A percentile compares a stretch with the other conserved stretches of the same genome.
Conservation (phyloP, 352 stramenopile genomes). For the Pythium brachiatum region DNA sequence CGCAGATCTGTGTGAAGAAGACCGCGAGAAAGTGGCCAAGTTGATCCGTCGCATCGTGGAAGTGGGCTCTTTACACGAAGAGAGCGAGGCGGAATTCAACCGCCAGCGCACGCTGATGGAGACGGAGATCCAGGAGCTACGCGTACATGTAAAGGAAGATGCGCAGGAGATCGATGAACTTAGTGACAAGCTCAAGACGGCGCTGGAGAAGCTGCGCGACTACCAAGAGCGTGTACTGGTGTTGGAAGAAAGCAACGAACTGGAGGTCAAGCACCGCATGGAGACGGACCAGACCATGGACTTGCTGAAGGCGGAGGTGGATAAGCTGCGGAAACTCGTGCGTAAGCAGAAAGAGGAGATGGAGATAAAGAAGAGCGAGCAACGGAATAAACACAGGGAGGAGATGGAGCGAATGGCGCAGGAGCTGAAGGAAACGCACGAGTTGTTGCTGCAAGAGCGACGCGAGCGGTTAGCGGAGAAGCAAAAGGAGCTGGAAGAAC, state of each 20-base stretch:
- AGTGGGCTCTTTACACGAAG: slow-evolving; percentile 56
- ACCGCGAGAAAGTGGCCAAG: slow-evolving; percentile 80
- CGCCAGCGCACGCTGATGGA: slow-evolving; percentile 38
- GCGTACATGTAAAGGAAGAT: slow-evolving; percentile 42
- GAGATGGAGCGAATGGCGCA: slow-evolving; percentile 37
- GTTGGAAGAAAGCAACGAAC: slow-evolving; percentile 58
- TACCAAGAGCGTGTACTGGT: slow-evolving; percentile 58
- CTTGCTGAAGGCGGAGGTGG: slow-evolving; percentile 64
- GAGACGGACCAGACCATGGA: slow-evolving; percentile 68
- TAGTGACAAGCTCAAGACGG: slow-evolving; percentile 40
- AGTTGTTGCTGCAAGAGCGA: slow-evolving; percentile 53
- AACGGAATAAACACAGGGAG: slow-evolving; percentile 28
- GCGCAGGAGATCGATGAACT: slow-evolving; percentile 50
- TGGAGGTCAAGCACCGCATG: slow-evolving; percentile 46
- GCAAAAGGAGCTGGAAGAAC: slow-evolving; percentile 44
- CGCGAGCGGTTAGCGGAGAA: slow-evolving; percentile 60
- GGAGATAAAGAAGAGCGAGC: slow-evolving; percentile 27
- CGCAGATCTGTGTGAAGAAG: slow-evolving; percentile 65
- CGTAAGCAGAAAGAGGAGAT: slow-evolving; percentile 49
- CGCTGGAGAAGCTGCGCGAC: slow-evolving; percentile 39
- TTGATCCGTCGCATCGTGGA: slow-evolving; percentile 74
- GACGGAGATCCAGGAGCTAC: slow-evolving; percentile 50
- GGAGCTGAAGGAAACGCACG: slow-evolving; percentile 49
- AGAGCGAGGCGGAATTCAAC: slow-evolving; percentile 48
- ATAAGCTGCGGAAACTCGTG: slow-evolving; percentile 61